Evolutionary conservation across 2,329 filamentous ascomycete genomes (phyloP).

Genomic region (Raffaelea albimanens): DNA sequence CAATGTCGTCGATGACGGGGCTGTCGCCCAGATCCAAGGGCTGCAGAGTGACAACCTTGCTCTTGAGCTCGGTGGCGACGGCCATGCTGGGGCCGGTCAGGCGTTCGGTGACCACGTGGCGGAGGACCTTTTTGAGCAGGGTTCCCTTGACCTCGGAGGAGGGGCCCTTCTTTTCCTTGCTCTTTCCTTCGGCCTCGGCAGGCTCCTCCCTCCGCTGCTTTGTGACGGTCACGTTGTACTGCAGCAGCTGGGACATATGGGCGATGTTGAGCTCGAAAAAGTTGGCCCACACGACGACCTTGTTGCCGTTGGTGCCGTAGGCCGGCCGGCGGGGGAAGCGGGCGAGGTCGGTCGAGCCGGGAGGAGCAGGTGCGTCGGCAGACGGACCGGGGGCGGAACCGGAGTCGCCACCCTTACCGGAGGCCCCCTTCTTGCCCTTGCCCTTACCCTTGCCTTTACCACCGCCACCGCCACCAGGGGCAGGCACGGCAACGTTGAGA

Average conservation of each 20-base stretch:
- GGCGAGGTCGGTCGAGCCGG: background rate
- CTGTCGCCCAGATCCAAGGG: conserved; percentile 1
- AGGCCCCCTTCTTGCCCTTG: too few species aligned
- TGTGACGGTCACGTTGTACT: conserved; percentile 33
- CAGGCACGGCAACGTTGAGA: background rate
- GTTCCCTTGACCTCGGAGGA: conserved; percentile 9
- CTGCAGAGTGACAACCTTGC: conserved; percentile 9
- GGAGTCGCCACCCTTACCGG: background rate
- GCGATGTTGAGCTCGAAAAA: conserved; percentile 36
- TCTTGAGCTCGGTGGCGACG: conserved; percentile 13
- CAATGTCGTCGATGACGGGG: conserved; percentile 3
- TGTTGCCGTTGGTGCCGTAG: conserved; percentile 33
- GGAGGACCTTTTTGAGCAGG: conserved; percentile 10
- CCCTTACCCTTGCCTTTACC: background rate
- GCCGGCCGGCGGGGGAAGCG: conserved; percentile 37
- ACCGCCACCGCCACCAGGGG: background rate
- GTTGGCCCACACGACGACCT: conserved; percentile 42
- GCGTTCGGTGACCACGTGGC: conserved; percentile 23
- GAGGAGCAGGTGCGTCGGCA: background rate
- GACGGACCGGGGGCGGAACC: background rate
- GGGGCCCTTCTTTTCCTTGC: conserved; percentile 5
- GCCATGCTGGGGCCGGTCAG: conserved; percentile 18
- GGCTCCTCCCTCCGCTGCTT: background rate
- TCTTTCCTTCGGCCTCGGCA: background rate
- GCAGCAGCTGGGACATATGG: conserved; percentile 26